Evolutionary conservation across 805 yeast species (phyloP).

Genomic region (Lipomyces starkeyi): DNA sequence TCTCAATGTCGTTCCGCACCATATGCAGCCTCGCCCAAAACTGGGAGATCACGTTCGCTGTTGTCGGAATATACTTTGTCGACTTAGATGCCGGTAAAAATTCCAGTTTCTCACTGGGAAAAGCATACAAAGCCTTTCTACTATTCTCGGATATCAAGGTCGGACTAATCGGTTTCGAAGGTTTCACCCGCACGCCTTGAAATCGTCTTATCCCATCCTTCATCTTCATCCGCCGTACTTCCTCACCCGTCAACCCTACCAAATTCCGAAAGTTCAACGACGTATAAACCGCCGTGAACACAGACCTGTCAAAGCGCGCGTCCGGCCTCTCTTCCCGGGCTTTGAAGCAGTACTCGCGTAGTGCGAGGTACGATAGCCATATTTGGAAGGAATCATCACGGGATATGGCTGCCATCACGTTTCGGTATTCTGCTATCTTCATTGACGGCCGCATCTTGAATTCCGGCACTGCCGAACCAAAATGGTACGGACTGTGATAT

Average conservation of each 20-base stretch:
- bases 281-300: constrained; percentile 12
- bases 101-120: neutral
- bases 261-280: constrained; percentile 10
- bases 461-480: constrained; percentile 12
- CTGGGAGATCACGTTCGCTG: constrained; percentile 2
- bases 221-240: neutral
- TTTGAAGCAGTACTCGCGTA: constrained; percentile 14
- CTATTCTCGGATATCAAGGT: neutral
- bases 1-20: constrained; percentile 28
- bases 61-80: neutral
- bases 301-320: constrained; percentile 16
- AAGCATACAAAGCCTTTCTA: neutral
- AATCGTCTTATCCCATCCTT: neutral
- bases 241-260: neutral
- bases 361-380: constrained; percentile 24
- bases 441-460: constrained; percentile 13
- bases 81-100: neutral
- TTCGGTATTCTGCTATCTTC: constrained; percentile 14
- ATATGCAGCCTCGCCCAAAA: constrained; percentile 19
- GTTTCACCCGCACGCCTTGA: constrained; percentile 7
- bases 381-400: constrained; percentile 18
- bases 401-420: constrained; percentile 19
- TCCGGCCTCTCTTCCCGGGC: neutral
- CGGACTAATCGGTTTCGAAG: constrained; percentile 1
- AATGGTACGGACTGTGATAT: neutral